Percentiles rank a stretch among this genome's conserved stretches.
phyloP scores from a whole-genome alignment of 768 basidiomycete species.

The Cubamyces sp. region DNA sequence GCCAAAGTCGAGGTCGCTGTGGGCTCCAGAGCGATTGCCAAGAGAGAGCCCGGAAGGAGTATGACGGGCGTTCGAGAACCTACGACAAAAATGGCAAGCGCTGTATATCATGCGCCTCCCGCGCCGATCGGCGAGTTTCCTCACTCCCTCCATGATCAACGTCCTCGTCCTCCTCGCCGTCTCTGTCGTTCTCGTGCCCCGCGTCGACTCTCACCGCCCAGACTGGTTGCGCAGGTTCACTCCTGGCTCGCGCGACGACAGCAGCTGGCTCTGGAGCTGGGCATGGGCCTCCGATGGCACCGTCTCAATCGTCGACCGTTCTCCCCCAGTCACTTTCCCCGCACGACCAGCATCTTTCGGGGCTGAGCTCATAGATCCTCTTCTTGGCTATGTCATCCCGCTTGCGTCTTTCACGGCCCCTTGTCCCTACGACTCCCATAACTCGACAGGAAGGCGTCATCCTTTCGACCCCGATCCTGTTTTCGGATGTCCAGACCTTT shows the following conservation, averaged over 20 bases:
- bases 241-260: conserved; percentile 32
- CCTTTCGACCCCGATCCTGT: conserved; percentile 31
- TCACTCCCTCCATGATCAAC: conserved; percentile 26
- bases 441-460: conserved; percentile 27
- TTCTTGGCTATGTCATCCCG: conserved; percentile 43
- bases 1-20: no score
- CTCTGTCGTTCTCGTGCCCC: conserved; percentile 14
- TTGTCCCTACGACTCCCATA: conserved; percentile 43
- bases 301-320: conserved; percentile 77
- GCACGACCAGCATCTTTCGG: conserved; percentile 81
- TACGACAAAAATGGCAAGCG: conserved; percentile 15
- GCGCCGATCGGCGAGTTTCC: conserved; percentile 3
- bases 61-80: conserved; percentile 14
- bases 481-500: conserved; percentile 71
- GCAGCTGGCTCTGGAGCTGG: conserved; percentile 44
- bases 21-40: no score
- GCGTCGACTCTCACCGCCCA: conserved; percentile 27
- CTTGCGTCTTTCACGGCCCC: conserved; percentile 40
- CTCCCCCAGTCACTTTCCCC: conserved; percentile 69
- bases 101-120: conserved; percentile 19
- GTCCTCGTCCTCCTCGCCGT: conserved; percentile 23
- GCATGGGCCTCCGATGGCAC: conserved; percentile 45
- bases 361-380: conserved; percentile 60
- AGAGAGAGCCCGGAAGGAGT: no score
- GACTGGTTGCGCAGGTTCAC: conserved; percentile 37